Percentiles rank a stretch among this genome's conserved stretches.
phyloP scores from a whole-genome alignment of 305 asterid genomes.

The Plantago lanceolata region DNA sequence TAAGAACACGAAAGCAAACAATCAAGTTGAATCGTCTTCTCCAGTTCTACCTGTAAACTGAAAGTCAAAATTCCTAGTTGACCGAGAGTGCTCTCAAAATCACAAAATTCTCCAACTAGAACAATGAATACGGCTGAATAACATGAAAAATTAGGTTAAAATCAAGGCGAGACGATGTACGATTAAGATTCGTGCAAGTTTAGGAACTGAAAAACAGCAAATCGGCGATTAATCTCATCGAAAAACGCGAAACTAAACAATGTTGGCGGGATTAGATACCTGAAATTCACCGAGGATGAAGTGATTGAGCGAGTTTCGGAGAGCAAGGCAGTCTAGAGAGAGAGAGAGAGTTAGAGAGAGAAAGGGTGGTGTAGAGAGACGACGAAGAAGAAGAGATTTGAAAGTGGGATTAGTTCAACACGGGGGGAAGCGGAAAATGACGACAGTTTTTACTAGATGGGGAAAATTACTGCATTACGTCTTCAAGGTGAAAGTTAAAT shows the following conservation, averaged over 20 bases:
- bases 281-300: background rate
- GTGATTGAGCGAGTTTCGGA: no score
- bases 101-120: background rate
- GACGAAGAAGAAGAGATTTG: no score
- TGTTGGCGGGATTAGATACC: background rate
- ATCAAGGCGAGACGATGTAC: background rate
- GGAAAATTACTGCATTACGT: no score
- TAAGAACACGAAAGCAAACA: background rate
- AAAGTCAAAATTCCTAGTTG: background rate
- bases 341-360: no score
- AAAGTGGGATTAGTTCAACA: no score
- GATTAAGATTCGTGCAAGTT: background rate
- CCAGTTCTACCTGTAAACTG: background rate
- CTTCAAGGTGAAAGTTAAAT: no score
- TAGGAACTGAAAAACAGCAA: no score
- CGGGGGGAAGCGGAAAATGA: no score
- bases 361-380: no score
- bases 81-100: background rate
- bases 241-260: background rate
- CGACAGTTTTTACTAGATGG: no score
- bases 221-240: no score
- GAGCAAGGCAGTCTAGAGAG: no score
- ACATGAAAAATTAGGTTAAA: background rate
- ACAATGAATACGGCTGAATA: background rate
- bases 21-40: background rate